Conservation (phyloP, 169 alveolate genomes). For the Fabrea salina region DNA sequence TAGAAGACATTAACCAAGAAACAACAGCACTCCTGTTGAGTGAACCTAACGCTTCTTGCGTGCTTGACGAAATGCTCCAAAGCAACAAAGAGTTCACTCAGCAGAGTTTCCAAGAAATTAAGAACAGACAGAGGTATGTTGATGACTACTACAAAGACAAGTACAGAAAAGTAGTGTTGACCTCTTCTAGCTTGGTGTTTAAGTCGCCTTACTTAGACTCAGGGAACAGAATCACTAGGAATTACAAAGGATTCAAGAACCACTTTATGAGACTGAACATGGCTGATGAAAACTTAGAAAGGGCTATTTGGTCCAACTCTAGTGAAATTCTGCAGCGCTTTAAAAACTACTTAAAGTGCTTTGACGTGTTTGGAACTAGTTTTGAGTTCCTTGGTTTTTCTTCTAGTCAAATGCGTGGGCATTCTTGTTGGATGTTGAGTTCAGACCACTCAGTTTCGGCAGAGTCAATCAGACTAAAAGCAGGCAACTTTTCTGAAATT, state of each 20-base stretch:
- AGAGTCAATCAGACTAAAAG: background rate
- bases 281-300: constrained; percentile 3
- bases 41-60: background rate
- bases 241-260: background rate
- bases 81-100: background rate
- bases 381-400: constrained; percentile 21
- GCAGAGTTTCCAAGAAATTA: background rate
- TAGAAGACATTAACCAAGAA: background rate
- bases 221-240: background rate
- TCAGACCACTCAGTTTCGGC: background rate
- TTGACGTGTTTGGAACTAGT: background rate
- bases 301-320: background rate
- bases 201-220: background rate
- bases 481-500: background rate
- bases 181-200: background rate
- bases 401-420: background rate
- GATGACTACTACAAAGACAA: background rate
- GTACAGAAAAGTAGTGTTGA: constrained; percentile 1
- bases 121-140: background rate
- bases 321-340: background rate
- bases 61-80: background rate
- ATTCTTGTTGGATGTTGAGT: background rate
- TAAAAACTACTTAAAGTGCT: background rate
- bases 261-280: background rate
- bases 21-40: background rate